Percentiles rank a stretch among this genome's conserved stretches.
phyloP scores from a whole-genome alignment of 305 asterid genomes.

The Rubia tinctorum region DNA sequence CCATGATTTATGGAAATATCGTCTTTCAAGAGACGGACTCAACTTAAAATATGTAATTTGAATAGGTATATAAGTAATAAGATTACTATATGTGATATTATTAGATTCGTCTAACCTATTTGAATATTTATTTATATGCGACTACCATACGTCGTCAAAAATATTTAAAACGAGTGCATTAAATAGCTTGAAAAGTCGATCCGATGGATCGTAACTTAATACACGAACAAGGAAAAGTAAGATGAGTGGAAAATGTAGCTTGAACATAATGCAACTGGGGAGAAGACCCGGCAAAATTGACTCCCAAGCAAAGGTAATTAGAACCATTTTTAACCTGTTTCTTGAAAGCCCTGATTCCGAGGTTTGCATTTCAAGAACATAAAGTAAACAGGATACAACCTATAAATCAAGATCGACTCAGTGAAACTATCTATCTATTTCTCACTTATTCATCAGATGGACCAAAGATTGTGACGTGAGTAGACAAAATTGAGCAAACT shows the following conservation, averaged over 20 bases:
- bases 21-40: no score
- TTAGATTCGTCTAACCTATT: no score
- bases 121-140: no score
- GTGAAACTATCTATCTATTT: background rate
- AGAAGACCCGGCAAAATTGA: slow-evolving; percentile 6
- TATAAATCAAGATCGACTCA: background rate
- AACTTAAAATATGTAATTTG: no score
- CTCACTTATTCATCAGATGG: slow-evolving; percentile 2
- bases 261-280: background rate
- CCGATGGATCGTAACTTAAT: no score
- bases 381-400: background rate
- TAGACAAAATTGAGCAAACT: background rate
- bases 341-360: background rate
- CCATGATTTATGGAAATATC: no score
- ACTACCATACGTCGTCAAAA: no score
- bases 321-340: background rate
- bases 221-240: background rate
- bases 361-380: background rate
- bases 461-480: background rate
- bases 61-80: no score
- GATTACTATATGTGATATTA: no score
- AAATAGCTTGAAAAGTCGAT: no score
- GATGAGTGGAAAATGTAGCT: background rate
- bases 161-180: no score
- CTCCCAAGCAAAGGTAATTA: slow-evolving; percentile 13